Conservation (phyloP, 495 filamentous ascomycete species). For the Penicillium fimorum region DNA sequence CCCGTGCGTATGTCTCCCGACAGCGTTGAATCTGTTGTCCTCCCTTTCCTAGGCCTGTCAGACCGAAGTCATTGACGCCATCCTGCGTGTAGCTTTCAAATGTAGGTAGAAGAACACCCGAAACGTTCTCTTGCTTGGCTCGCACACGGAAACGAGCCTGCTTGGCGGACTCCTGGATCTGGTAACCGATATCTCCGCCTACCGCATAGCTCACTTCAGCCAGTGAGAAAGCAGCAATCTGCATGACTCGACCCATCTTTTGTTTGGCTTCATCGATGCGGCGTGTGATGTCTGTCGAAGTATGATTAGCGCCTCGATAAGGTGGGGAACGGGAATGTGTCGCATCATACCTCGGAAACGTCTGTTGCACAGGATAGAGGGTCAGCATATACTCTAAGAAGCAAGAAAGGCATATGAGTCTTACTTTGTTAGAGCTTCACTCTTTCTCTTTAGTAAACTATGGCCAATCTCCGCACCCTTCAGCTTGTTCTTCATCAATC, state of each 20-base stretch:
- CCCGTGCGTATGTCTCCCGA: constrained; percentile 94
- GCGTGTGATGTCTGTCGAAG: constrained; percentile 77
- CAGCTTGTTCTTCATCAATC: constrained; percentile 96
- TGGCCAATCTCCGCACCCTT: constrained; percentile 94
- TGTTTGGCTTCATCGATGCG: constrained; percentile 98
- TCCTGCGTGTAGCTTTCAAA: constrained; percentile 84
- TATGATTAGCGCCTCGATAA: constrained; percentile 27
- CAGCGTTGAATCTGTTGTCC: constrained; percentile 95
- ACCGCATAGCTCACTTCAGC: constrained; percentile 98
- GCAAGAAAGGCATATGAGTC: constrained; percentile 14
- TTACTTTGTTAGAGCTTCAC: constrained; percentile 87
- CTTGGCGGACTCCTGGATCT: constrained; percentile 94
- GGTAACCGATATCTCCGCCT: constrained; percentile 92
- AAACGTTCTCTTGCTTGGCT: constrained; percentile 97
- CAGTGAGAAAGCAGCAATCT: constrained; percentile 95
- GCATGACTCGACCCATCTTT: constrained; percentile 99
- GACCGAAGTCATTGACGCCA: constrained; percentile 90
- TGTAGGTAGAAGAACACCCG: constrained; percentile 85
- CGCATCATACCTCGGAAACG: constrained; percentile 73
- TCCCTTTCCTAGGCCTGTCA: constrained; percentile 95
- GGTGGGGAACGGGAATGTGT: constrained; percentile 22
- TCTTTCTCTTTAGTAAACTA: constrained; percentile 85
- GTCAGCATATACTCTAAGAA: constrained; percentile 12
- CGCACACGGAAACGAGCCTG: constrained; percentile 87
- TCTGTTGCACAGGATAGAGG: constrained; percentile 40